A percentile compares a stretch with the other conserved stretches of the same genome.
Conservation (phyloP, 805 yeast genomes). For the Pichia occidentalis region DNA sequence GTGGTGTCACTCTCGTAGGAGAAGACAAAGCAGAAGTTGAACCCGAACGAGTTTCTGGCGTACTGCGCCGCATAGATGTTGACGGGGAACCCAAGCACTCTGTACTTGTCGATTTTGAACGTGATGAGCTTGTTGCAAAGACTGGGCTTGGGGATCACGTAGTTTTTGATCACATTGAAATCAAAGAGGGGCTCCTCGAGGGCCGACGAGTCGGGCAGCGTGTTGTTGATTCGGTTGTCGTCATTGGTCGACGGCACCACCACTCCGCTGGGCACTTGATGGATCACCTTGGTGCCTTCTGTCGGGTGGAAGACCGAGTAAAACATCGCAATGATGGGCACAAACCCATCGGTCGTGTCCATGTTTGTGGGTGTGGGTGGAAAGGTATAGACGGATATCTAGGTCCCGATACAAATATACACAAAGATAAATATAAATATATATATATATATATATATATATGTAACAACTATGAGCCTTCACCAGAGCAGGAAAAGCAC, state of each 20-base stretch:
- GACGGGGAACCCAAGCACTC: slow-evolving; percentile 86
- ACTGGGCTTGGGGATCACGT: slow-evolving; percentile 88
- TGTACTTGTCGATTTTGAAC: slow-evolving; percentile 59
- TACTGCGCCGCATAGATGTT: slow-evolving; percentile 67
- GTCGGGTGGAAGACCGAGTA: slow-evolving; percentile 93
- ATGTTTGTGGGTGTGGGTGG: slow-evolving; percentile 9
- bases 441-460: too few species aligned
- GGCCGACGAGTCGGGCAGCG: slow-evolving; percentile 28
- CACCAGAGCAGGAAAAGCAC: too few species aligned
- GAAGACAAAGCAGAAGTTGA: slow-evolving; percentile 90
- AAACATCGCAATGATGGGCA: slow-evolving; percentile 82
- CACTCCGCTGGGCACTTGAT: slow-evolving; percentile 82
- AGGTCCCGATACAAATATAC: not conserved
- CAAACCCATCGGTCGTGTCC: slow-evolving; percentile 51
- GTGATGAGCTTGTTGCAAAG: slow-evolving; percentile 78
- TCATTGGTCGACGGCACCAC: slow-evolving; percentile 35
- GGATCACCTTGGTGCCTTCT: slow-evolving; percentile 86
- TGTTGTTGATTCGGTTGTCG: slow-evolving; percentile 16
- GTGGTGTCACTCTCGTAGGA: slow-evolving; percentile 73
- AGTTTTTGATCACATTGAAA: slow-evolving; percentile 83
- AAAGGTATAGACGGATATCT: not conserved
- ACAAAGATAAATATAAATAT: not conserved
- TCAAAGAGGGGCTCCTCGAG: slow-evolving; percentile 47
- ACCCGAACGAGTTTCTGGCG: slow-evolving; percentile 86
- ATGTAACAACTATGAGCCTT: too few species aligned